These are phyloP conservation scores for Ceraceosorus guamensis DNA, from an alignment of 1,284 basidiomycete genomes.

Conservation along the genomic window DNA sequence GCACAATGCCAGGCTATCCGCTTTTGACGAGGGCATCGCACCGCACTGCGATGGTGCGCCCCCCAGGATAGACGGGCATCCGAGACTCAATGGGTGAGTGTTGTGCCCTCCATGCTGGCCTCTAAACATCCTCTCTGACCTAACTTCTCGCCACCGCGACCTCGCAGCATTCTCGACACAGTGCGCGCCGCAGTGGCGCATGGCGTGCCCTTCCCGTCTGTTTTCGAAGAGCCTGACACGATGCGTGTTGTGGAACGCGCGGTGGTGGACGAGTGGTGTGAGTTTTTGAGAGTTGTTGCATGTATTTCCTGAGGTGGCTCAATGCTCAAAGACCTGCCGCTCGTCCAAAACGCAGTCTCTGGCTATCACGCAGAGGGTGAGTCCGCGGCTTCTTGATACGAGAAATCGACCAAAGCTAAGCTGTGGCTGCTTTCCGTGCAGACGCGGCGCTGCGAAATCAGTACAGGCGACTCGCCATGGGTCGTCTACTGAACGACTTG, in stretches of 20 bases:
- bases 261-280: conserved; percentile 67
- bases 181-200: conserved; percentile 59
- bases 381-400: too few species aligned
- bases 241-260: conserved; percentile 59
- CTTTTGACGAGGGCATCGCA: conserved; percentile 61
- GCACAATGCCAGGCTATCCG: conserved; percentile 62
- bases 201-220: conserved; percentile 52
- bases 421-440: too few species aligned
- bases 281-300: too few species aligned
- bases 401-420: too few species aligned
- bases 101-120: too few species aligned
- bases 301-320: too few species aligned
- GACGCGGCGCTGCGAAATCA: conserved; percentile 52
- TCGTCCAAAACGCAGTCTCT: conserved; percentile 49
- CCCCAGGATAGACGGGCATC: conserved; percentile 66
- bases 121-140: too few species aligned
- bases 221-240: conserved; percentile 17
- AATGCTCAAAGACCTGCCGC: too few species aligned
- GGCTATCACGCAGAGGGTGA: conserved; percentile 50
- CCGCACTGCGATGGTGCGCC: conserved; percentile 66
- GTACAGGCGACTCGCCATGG: conserved; percentile 69
- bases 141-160: too few species aligned
- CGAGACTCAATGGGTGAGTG: conserved; percentile 58
- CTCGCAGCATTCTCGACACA: conserved; percentile 63
- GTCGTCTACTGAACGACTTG: conserved; percentile 62